Conservation (phyloP, 2,329 filamentous ascomycete species). For the Dactylellina drechsleri region DNA sequence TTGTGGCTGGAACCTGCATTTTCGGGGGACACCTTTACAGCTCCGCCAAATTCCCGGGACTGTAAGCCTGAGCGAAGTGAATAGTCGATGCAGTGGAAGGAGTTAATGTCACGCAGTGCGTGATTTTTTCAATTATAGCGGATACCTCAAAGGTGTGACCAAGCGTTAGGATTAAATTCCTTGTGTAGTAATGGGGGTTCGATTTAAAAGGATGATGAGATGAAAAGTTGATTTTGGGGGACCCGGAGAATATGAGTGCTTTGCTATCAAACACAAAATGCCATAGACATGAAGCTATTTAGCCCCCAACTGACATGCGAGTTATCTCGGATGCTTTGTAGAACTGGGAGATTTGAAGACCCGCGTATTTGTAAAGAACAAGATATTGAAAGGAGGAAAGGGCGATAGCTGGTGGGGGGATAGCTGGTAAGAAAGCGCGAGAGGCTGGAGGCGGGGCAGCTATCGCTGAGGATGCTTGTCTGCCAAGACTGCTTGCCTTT, state of each 20-base stretch:
- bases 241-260: constrained; percentile 4
- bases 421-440: constrained; percentile 3
- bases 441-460: constrained; percentile 17
- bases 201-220: background rate
- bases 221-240: background rate
- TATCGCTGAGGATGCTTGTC: background rate
- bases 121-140: no score
- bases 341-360: background rate
- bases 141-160: no score
- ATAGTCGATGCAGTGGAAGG: no score
- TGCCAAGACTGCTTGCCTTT: constrained; percentile 18
- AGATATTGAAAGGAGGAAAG: background rate
- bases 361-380: background rate
- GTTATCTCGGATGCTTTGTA: background rate
- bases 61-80: no score
- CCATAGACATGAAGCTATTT: background rate
- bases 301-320: background rate
- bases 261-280: background rate
- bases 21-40: constrained; percentile 65
- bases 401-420: background rate
- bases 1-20: constrained; percentile 70
- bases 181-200: no score
- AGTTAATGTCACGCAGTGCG: no score
- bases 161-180: no score
- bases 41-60: constrained; percentile 16